Conservation (phyloP, 2,329 filamentous ascomycete genomes). For the Exophiala calicioides region DNA sequence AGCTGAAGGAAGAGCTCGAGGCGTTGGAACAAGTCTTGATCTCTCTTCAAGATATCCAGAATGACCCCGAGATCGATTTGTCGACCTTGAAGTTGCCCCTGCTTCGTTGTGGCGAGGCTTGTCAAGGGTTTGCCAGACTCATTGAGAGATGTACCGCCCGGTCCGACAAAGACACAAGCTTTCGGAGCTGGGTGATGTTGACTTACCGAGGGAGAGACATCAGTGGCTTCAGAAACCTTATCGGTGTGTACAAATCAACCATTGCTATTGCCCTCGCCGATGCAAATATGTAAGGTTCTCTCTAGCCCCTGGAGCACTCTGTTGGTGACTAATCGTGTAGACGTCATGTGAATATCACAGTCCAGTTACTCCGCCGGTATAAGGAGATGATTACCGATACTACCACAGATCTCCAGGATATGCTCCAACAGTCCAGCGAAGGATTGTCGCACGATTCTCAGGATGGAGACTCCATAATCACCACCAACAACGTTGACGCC, state of each 20-base stretch:
- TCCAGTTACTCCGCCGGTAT: conserved; percentile 35
- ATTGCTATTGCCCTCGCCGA: conserved; percentile 34
- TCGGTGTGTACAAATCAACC: conserved; percentile 33
- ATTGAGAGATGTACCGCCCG: conserved; percentile 26
- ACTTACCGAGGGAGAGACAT: conserved; percentile 28
- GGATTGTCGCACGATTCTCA: conserved; percentile 33
- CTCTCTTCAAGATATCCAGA: conserved; percentile 19
- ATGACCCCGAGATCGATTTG: conserved; percentile 24
- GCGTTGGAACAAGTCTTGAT: conserved; percentile 24
- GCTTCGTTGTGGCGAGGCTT: conserved; percentile 29
- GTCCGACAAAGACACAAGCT: conserved; percentile 23
- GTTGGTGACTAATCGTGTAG: conserved; percentile 15
- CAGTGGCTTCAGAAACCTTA: conserved; percentile 26
- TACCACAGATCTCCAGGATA: conserved; percentile 39
- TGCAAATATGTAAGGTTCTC: conserved; percentile 33
- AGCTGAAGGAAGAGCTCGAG: conserved; percentile 30
- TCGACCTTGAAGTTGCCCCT: conserved; percentile 30
- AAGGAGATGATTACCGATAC: conserved; percentile 38
- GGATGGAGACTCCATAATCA: conserved; percentile 4
- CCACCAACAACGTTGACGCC: background rate
- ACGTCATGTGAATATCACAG: conserved; percentile 27
- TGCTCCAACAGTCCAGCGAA: conserved; percentile 36
- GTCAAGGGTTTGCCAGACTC: conserved; percentile 26
- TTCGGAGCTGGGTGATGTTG: conserved; percentile 26
- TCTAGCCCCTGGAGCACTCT: background rate